These are phyloP conservation scores for Ramaria rubella DNA, from an alignment of 768 basidiomycete species.

Conservation along the genomic window DNA sequence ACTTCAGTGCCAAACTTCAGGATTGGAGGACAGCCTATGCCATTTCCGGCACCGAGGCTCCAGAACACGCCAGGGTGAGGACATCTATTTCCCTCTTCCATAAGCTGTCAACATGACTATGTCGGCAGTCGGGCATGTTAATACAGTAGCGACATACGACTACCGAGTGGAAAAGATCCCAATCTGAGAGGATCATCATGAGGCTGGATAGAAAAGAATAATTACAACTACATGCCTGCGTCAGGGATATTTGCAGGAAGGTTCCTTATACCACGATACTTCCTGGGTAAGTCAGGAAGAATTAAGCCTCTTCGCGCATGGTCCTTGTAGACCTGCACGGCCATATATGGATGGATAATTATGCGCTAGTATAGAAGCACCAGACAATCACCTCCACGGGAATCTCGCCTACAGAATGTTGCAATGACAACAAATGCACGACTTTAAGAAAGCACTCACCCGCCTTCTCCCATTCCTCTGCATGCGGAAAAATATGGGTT, in stretches of 20 bases:
- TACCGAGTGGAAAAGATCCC: slow-evolving; percentile 14
- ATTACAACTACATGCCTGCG: neutral
- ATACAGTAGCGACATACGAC: slow-evolving; percentile 1
- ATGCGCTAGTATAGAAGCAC: neutral
- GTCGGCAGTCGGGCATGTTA: neutral
- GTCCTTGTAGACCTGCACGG: slow-evolving; percentile 5
- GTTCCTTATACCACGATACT: slow-evolving; percentile 6
- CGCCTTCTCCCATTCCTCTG: neutral
- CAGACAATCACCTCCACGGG: neutral
- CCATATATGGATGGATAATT: neutral
- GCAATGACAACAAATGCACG: neutral
- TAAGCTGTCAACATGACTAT: too few relatives aligned
- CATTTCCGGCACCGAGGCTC: slow-evolving; percentile 8
- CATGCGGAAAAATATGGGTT: neutral
- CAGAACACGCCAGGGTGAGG: slow-evolving; percentile 10
- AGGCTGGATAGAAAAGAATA: neutral
- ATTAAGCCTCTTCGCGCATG: slow-evolving; percentile 7
- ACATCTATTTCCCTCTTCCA: slow-evolving; percentile 10
- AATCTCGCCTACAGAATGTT: neutral
- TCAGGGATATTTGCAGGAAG: slow-evolving; percentile 6
- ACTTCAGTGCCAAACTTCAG: slow-evolving; percentile 12
- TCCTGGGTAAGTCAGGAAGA: slow-evolving; percentile 6
- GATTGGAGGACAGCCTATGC: slow-evolving; percentile 12
- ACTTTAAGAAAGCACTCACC: neutral
- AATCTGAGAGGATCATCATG: neutral